These are phyloP conservation scores for Orychophragmus violaceus DNA, from an alignment of 345 rosid species.

Conservation along the genomic window DNA sequence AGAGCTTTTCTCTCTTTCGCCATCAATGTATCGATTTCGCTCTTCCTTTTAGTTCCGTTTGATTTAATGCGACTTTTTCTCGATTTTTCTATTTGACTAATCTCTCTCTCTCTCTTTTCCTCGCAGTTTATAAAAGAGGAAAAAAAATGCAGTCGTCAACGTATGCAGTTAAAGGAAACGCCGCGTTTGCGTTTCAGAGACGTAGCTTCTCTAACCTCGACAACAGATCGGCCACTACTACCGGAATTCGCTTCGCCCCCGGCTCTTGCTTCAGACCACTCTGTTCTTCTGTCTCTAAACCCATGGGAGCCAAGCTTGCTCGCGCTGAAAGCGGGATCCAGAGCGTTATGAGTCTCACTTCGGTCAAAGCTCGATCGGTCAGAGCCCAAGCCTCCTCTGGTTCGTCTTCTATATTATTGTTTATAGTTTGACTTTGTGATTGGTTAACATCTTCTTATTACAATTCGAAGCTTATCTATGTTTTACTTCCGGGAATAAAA, in stretches of 20 bases:
- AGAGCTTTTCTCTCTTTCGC: neutral
- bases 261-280: conserved; percentile 33
- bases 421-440: neutral
- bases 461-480: too few species aligned
- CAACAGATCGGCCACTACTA: conserved; percentile 23
- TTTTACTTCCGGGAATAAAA: too few species aligned
- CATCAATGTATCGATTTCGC: conserved; percentile 1
- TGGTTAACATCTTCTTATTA: neutral
- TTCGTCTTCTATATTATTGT: conserved; percentile 27
- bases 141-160: conserved; percentile 56
- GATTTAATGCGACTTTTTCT: conserved; percentile 10
- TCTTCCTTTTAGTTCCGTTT: neutral
- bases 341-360: conserved; percentile 33
- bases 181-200: conserved; percentile 34
- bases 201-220: conserved; percentile 27
- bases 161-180: conserved; percentile 37
- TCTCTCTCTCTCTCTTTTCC: conserved; percentile 19
- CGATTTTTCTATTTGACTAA: neutral
- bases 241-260: conserved; percentile 29
- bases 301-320: conserved; percentile 62
- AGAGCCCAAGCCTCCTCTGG: conserved; percentile 70
- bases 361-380: conserved; percentile 53
- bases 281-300: conserved; percentile 24
- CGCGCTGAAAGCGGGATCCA: conserved; percentile 39
- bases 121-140: conserved; percentile 19